Evolutionary conservation across 192 early-diverging fungal genomes (phyloP), one percentile per base, ranked within the genome.

Genomic region (Rhizoclosmatium sp.): DNA sequence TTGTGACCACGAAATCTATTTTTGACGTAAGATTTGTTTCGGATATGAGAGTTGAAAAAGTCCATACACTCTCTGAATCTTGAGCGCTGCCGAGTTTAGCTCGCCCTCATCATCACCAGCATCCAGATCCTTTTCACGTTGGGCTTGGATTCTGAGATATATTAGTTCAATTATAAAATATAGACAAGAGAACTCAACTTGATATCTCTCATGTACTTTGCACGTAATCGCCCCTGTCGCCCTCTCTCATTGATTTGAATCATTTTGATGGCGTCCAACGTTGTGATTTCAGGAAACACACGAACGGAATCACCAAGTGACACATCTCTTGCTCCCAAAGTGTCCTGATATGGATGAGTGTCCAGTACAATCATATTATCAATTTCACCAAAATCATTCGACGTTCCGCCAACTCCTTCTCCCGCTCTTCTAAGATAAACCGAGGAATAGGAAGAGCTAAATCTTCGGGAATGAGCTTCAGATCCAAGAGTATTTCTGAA

Each of bases 201-300:
- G 71, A 91, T 87, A 44, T 90, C 90, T 2, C 83, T 64, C 90
- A 90, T 91, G 69, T 91, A 90, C 76, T 90, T 91, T 42, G 88
- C 90, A 59, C 89, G 69, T 51, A 90, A 70, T 41, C 83, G 73
- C 1, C 88, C 88, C 64, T 91, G 89, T 48, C 90, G 76, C 2
- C 87, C 89, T 3, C 90, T 79, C 82, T 91, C 90, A 61, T 84
- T 89, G 44, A 84, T 80, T 66, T 91, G 90, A 69, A 91, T 85
- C 60, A 89, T 84, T 46, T 78, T 80, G 21, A 90, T 82, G 4
- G 90, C 90, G 12, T 90, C 87, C 10, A 71, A 12, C 5, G 84
- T 21, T 51, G 72, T 76, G 14, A 91, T 71, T 39, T 85, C 86
- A 23, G 87, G 86, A 61, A 89, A 89, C 2, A 88, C 59, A 31